phyloP scores from a whole-genome alignment of 2,329 filamentous ascomycete genomes.

The Fusarium subglutinans region DNA sequence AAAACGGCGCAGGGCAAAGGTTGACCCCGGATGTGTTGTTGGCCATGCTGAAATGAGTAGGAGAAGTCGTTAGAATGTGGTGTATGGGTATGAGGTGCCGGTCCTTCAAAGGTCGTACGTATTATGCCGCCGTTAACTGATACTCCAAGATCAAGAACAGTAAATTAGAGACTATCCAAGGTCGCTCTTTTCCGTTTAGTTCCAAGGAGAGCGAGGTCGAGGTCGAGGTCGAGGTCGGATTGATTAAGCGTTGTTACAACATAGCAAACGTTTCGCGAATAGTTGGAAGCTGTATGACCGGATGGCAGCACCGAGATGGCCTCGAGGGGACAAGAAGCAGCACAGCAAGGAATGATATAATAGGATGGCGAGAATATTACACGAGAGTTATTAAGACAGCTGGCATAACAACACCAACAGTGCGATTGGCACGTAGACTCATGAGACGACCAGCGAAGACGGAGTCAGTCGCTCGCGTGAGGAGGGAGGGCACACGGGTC shows the following conservation, averaged over 20 bases:
- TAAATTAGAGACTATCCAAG: neutral
- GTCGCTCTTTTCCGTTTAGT: neutral
- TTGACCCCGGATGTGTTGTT: slow-evolving; percentile 53
- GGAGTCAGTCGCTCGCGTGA: slow-evolving; percentile 26
- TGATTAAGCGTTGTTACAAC: neutral
- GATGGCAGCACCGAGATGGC: slow-evolving; percentile 10
- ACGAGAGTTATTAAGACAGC: slow-evolving; percentile 22
- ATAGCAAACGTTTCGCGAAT: slow-evolving; percentile 3
- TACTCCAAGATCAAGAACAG: neutral
- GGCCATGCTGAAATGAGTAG: slow-evolving; percentile 38
- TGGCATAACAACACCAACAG: slow-evolving; percentile 14
- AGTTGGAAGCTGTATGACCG: slow-evolving; percentile 8
- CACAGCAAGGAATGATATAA: slow-evolving; percentile 9
- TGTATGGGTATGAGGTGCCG: slow-evolving; percentile 13
- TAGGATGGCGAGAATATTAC: slow-evolving; percentile 3
- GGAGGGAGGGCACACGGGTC: slow-evolving; percentile 39
- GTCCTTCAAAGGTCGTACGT: neutral
- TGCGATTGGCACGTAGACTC: slow-evolving; percentile 20
- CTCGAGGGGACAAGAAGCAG: slow-evolving; percentile 16
- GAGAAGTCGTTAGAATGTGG: neutral
- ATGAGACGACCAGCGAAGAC: slow-evolving; percentile 24
- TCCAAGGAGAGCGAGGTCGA: neutral
- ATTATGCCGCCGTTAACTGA: neutral
- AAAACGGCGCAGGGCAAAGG: slow-evolving; percentile 74
- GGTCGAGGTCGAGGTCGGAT: neutral